Base-by-base conservation (phyloP, 1,284 basidiomycete genomes). In the Trametes hirsuta region DNA sequence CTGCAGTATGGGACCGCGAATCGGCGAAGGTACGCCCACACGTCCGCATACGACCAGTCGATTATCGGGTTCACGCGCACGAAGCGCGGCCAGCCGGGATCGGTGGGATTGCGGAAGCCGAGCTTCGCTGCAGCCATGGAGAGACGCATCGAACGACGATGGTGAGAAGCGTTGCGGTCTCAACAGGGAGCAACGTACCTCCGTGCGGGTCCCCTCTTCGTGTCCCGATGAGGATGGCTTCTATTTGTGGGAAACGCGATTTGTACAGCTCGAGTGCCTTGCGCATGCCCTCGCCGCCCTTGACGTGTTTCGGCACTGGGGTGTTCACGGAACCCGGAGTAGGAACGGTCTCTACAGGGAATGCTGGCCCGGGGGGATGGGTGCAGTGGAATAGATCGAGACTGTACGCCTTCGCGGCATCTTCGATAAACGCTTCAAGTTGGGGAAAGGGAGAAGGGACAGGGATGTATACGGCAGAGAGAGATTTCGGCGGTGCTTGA, bases 21-120 rank as follows among this genome's bases (percentile, higher is more conserved):
- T 59, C 81, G 80, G 6, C 88, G 80, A 39, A 99, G 77, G 76
- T 97, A 99, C 1, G 79, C 76, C 97, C 97, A 99, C 1, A 99
- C 86, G 62, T 97, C 87, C 2, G 77, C 72, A 75, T 99, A 99
- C 0, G 85, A 81, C 97, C 97, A 99, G 72, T 98, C 90, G 51
- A 99, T 91, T 68, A 99, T 93, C 0, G 97, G 97, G 72, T 99
- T 97, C 30, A 99, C 87, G 21, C 97, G 87, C 71, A 96, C 90
- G 61, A 97, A 94, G 3, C 77, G 72, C 4, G 97, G 96, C 97
- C 97, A 99, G 53, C 84, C 90, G 0, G 84, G 76, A 74, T 98
- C 95, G 6, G 94, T 97, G 66, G 85, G 88, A 65, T 90, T 90
- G 48, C 87, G 82, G 64, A 86, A 83, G 0, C 85, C 81, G 46